These are phyloP conservation scores for Penicillium cinerascens DNA, from an alignment of 495 filamentous ascomycete genomes.

Conservation along the genomic window DNA sequence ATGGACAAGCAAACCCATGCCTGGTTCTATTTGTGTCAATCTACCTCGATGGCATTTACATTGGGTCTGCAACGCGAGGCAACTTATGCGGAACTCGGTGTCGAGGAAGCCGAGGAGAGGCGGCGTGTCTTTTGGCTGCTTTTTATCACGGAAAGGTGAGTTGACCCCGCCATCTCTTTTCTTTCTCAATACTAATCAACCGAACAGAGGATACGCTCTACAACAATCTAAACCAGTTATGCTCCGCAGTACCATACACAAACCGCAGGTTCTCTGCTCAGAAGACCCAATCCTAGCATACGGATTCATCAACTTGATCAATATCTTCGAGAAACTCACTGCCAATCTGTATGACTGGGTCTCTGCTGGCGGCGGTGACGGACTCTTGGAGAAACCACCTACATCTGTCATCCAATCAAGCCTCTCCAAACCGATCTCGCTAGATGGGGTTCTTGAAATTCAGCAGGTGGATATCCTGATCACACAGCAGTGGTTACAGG, in stretches of 20 bases:
- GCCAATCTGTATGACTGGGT: conserved; percentile 42
- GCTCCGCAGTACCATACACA: conserved; percentile 47
- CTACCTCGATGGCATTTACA: conserved; percentile 55
- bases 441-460: conserved; percentile 49
- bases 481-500: conserved; percentile 60
- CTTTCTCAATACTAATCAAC: neutral
- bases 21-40: conserved; percentile 64
- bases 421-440: conserved; percentile 35
- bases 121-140: conserved; percentile 62
- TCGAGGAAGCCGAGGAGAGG: conserved; percentile 49
- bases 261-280: conserved; percentile 45
- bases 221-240: conserved; percentile 55
- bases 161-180: neutral
- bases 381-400: conserved; percentile 33
- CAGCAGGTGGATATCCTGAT: conserved; percentile 61
- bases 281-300: conserved; percentile 45
- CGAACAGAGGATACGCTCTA: conserved; percentile 41
- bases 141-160: conserved; percentile 58
- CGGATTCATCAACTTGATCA: conserved; percentile 54
- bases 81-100: conserved; percentile 41
- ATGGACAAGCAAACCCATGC: conserved; percentile 52
- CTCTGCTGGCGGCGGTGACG: conserved; percentile 38
- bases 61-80: conserved; percentile 58
- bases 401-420: conserved; percentile 38
- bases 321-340: conserved; percentile 48